Percentiles rank a stretch among this genome's conserved stretches.
These are phyloP conservation scores for Paecilomyces variotii DNA, from an alignment of 2,329 filamentous ascomycete genomes.

Conservation along the genomic window DNA sequence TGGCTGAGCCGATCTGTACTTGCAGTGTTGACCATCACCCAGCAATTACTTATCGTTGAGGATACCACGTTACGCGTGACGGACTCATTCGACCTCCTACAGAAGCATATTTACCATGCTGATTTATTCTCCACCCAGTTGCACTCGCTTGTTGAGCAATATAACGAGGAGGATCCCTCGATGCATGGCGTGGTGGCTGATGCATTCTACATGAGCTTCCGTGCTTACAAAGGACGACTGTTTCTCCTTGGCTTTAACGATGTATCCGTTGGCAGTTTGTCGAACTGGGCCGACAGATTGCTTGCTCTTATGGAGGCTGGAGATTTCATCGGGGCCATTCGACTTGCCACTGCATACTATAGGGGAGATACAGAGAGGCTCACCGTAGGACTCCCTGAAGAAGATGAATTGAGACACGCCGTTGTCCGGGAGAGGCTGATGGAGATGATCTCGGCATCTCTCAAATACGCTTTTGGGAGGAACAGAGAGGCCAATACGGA, in stretches of 20 bases:
- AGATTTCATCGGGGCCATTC: slow-evolving; percentile 89
- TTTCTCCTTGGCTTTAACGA: slow-evolving; percentile 94
- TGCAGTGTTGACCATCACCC: slow-evolving; percentile 85
- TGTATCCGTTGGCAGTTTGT: slow-evolving; percentile 79
- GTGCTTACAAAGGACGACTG: slow-evolving; percentile 84
- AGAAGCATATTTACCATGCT: slow-evolving; percentile 84
- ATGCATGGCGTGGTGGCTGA: slow-evolving; percentile 96
- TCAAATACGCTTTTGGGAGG: slow-evolving; percentile 78
- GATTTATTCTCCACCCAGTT: slow-evolving; percentile 87
- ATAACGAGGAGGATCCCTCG: slow-evolving; percentile 76
- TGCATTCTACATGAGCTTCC: slow-evolving; percentile 97
- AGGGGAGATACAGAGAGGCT: slow-evolving; percentile 86
- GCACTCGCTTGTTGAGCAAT: slow-evolving; percentile 72
- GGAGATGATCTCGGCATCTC: slow-evolving; percentile 86
- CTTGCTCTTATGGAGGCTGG: slow-evolving; percentile 92
- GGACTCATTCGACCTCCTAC: slow-evolving; percentile 84
- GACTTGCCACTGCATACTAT: slow-evolving; percentile 86
- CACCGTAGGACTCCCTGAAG: slow-evolving; percentile 86
- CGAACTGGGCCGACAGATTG: slow-evolving; percentile 93
- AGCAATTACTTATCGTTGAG: slow-evolving; percentile 85
- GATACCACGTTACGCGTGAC: slow-evolving; percentile 84
- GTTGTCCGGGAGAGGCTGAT: slow-evolving; percentile 83
- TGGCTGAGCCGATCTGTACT: slow-evolving; percentile 94
- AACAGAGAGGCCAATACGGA: slow-evolving; percentile 40
- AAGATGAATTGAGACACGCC: slow-evolving; percentile 63